Evolutionary conservation across 2,329 filamentous ascomycete genomes (phyloP).

Genomic region (Xylariaceae sp.): DNA sequence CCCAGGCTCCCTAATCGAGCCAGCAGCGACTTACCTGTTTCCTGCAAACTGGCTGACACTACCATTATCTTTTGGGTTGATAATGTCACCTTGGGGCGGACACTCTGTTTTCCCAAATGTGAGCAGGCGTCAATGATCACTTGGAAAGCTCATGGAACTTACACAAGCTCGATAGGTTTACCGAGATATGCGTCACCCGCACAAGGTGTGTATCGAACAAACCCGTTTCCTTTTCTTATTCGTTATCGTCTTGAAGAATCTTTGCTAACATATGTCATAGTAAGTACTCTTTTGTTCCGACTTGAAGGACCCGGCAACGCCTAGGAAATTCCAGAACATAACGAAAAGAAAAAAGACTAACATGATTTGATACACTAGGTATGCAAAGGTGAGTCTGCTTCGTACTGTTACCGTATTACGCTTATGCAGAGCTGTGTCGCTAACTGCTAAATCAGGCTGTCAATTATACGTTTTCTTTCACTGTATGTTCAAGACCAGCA

Average conservation of each 20-base stretch:
- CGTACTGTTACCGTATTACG: not conserved
- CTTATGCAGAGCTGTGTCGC: not conserved
- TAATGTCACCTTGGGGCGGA: conserved; percentile 72
- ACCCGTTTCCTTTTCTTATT: no score
- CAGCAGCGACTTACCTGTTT: conserved; percentile 75
- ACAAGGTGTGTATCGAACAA: no score
- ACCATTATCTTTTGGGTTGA: conserved; percentile 81
- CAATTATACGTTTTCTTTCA: conserved; percentile 79
- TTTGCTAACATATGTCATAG: no score
- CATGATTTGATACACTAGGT: no score
- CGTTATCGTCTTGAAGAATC: no score
- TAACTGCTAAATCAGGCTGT: conserved; percentile 53
- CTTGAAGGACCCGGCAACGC: no score
- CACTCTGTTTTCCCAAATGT: conserved; percentile 77
- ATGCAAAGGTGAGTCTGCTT: conserved; percentile 41
- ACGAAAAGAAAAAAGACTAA: no score
- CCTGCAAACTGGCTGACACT: conserved; percentile 83
- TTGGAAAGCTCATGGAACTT: not conserved
- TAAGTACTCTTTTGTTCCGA: no score
- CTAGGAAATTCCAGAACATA: no score
- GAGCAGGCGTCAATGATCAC: not conserved
- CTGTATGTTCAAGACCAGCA: conserved; percentile 56
- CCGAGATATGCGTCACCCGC: conserved; percentile 66
- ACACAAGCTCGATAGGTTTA: conserved; percentile 45
- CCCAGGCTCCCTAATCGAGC: conserved; percentile 80